Evolutionary conservation across 331 rosid genomes (phyloP).

Genomic region (Saraca asoca): DNA sequence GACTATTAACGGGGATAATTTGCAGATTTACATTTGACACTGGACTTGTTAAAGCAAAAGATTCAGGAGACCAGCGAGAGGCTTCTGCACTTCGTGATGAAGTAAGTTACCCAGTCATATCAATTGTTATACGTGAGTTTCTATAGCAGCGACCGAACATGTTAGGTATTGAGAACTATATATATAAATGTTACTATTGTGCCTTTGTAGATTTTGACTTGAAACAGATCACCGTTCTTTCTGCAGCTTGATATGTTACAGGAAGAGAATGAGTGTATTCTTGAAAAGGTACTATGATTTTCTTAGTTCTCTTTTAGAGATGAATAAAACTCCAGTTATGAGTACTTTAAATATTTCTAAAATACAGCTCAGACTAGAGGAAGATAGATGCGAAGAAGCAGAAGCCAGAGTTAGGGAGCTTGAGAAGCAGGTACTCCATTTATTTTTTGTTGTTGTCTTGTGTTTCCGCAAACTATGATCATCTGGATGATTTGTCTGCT

Average conservation of each 20-base stretch:
- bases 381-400: conserved; percentile 76
- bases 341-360: conserved; percentile 33
- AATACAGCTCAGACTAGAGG: conserved; percentile 85
- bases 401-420: conserved; percentile 89
- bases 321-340: conserved; percentile 21
- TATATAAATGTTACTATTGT: not conserved
- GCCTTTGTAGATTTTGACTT: conserved; percentile 7
- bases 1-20: conserved; percentile 25
- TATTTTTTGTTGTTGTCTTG: conserved; percentile 19
- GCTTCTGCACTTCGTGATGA: conserved; percentile 86
- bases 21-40: conserved; percentile 69
- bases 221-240: conserved; percentile 27
- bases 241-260: conserved; percentile 84
- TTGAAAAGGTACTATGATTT: conserved; percentile 61
- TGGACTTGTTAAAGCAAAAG: conserved; percentile 51
- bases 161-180: not conserved
- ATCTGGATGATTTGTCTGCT: conserved; percentile 31
- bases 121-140: conserved; percentile 17
- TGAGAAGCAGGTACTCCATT: conserved; percentile 77
- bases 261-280: conserved; percentile 76
- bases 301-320: conserved; percentile 5
- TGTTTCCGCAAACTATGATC: conserved; percentile 19
- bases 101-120: conserved; percentile 44
- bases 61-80: conserved; percentile 63
- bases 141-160: conserved; percentile 10